phyloP scores from a whole-genome alignment of 306 rosid species.

The Citrullus colocynthis region DNA sequence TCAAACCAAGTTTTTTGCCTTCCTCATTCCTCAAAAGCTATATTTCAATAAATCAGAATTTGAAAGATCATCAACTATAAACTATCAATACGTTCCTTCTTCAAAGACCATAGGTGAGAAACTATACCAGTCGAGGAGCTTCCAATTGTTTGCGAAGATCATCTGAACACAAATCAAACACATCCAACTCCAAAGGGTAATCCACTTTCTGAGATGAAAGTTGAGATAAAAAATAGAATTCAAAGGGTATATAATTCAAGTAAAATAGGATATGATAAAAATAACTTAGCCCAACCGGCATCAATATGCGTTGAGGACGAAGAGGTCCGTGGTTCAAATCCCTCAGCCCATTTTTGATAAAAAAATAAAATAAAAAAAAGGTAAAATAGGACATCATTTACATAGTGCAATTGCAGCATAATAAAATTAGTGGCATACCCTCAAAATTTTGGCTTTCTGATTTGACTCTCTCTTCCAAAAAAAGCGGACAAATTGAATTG shows the following conservation, averaged over 20 bases:
- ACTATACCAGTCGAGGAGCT: constrained; percentile 67
- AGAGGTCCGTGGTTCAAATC: no score
- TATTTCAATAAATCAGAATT: background rate
- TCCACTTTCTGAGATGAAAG: constrained; percentile 78
- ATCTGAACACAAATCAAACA: constrained; percentile 86
- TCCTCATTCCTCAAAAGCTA: constrained; percentile 78
- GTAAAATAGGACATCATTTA: background rate
- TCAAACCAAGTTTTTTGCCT: constrained; percentile 76
- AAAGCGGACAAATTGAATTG: constrained; percentile 93
- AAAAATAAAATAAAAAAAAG: no score
- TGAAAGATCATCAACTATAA: background rate
- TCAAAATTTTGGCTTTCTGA: constrained; percentile 95
- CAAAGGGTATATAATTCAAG: background rate
- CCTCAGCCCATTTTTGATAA: no score
- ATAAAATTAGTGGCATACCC: constrained; percentile 34
- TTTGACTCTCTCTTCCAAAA: constrained; percentile 99
- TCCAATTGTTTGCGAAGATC: constrained; percentile 74
- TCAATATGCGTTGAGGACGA: no score
- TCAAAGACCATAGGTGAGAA: background rate
- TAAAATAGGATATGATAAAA: background rate
- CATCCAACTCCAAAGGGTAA: constrained; percentile 88
- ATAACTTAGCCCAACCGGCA: no score
- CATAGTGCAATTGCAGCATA: background rate
- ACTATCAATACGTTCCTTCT: background rate
- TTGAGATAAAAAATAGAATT: constrained; percentile 4